These are phyloP conservation scores for Epichloe festucae DNA, from an alignment of 2,329 filamentous ascomycete genomes.

Conservation along the genomic window DNA sequence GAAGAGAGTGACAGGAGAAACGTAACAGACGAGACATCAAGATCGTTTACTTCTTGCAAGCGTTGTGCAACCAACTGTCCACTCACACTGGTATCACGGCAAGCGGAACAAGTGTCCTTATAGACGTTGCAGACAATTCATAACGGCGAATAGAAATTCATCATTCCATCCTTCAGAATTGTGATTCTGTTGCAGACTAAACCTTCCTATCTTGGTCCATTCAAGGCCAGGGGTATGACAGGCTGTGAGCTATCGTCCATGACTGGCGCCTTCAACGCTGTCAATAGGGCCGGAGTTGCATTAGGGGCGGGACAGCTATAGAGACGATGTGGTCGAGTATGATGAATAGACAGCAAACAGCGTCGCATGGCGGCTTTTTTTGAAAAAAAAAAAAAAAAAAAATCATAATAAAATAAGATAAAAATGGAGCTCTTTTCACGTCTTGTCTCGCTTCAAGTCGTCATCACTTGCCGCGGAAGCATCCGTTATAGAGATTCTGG, in stretches of 20 bases:
- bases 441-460: not conserved
- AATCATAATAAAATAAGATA: not conserved
- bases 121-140: not conserved
- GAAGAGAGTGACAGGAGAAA: not conserved
- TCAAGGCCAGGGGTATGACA: not conserved
- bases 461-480: not conserved
- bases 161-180: not conserved
- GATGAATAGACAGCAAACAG: slow-evolving; percentile 4
- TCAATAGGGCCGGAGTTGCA: not conserved
- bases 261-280: not conserved
- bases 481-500: slow-evolving; percentile 1
- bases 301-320: not conserved
- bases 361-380: not conserved
- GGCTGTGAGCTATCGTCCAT: not conserved
- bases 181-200: not conserved
- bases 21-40: not conserved
- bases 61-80: not conserved
- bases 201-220: not conserved
- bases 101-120: not conserved
- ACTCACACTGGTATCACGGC: slow-evolving; percentile 3
- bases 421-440: not conserved
- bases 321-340: not conserved
- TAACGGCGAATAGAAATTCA: not conserved
- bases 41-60: not conserved
- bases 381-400: too few species aligned